Percentiles rank a stretch among this genome's conserved stretches.
Evolutionary conservation across 2,329 filamentous ascomycete genomes (phyloP).

Genomic region (Nemania serpens): DNA sequence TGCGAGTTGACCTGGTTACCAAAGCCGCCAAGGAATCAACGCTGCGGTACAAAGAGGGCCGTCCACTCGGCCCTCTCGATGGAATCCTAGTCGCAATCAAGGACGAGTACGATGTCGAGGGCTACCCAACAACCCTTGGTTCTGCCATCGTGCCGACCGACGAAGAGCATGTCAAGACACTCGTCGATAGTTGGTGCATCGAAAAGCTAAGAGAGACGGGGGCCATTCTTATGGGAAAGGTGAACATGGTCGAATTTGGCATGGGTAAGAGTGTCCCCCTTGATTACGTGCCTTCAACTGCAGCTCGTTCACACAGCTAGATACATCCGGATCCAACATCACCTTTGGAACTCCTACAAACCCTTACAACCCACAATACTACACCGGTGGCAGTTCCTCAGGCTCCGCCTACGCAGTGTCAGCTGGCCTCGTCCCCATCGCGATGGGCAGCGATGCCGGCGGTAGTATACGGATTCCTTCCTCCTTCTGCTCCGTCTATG

Average conservation of each 20-base stretch:
- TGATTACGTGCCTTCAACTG: background rate
- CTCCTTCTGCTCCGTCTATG: conserved; percentile 71
- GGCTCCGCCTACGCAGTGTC: conserved; percentile 74
- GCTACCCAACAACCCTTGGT: conserved; percentile 70
- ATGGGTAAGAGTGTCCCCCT: conserved; percentile 55
- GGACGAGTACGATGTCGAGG: conserved; percentile 76
- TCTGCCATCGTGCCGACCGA: conserved; percentile 44
- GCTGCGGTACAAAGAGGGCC: conserved; percentile 55
- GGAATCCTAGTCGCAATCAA: conserved; percentile 77
- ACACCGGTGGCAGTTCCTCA: conserved; percentile 77
- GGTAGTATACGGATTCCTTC: conserved; percentile 76
- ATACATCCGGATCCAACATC: conserved; percentile 77
- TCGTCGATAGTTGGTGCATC: conserved; percentile 70
- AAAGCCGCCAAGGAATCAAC: conserved; percentile 52
- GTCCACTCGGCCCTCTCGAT: conserved; percentile 67
- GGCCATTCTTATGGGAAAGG: conserved; percentile 72
- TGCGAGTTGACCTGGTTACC: conserved; percentile 48
- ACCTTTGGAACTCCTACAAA: conserved; percentile 75
- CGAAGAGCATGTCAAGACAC: conserved; percentile 36
- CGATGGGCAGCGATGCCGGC: conserved; percentile 73
- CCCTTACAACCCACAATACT: conserved; percentile 58
- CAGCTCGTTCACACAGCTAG: conserved; percentile 42
- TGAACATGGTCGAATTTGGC: conserved; percentile 77
- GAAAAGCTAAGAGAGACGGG: conserved; percentile 72
- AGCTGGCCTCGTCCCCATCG: conserved; percentile 71